Evolutionary conservation across 73 alveolate species (phyloP).

Genomic region (Tetrahymena elliotti): DNA sequence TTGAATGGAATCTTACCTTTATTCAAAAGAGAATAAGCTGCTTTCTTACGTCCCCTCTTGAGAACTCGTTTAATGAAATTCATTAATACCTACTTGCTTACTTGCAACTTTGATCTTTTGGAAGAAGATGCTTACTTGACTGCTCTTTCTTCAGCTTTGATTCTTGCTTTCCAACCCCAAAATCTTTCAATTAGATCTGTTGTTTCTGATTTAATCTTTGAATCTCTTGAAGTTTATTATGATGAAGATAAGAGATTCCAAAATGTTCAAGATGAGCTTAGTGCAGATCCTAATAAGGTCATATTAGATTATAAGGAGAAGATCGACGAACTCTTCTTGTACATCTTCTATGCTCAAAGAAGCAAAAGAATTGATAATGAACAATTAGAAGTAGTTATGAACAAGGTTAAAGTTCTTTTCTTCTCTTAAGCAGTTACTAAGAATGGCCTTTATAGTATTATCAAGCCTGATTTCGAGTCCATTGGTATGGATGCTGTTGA

Average conservation of each 20-base stretch:
- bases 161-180: not conserved
- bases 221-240: conserved; percentile 10
- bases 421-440: not conserved
- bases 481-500: not conserved
- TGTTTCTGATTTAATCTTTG: conserved; percentile 10
- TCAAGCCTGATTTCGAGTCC: not conserved
- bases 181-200: not conserved
- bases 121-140: conserved; percentile 25
- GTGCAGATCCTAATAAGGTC: not conserved
- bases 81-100: conserved; percentile 19
- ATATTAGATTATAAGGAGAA: not conserved
- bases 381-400: not conserved
- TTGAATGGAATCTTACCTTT: conserved; percentile 19
- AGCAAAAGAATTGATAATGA: not conserved
- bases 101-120: conserved; percentile 16
- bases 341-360: not conserved
- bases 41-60: conserved; percentile 8
- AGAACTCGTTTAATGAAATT: conserved; percentile 29
- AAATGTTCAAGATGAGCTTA: not conserved
- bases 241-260: conserved; percentile 14
- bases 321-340: not conserved
- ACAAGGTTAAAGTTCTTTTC: not conserved
- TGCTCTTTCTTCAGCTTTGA: conserved; percentile 14
- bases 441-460: not conserved
- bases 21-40: not conserved